A percentile compares a stretch with the other conserved stretches of the same genome.
Evolutionary conservation across 1,139 yeast genomes (phyloP).

Genomic region (Taphrina pruni): DNA sequence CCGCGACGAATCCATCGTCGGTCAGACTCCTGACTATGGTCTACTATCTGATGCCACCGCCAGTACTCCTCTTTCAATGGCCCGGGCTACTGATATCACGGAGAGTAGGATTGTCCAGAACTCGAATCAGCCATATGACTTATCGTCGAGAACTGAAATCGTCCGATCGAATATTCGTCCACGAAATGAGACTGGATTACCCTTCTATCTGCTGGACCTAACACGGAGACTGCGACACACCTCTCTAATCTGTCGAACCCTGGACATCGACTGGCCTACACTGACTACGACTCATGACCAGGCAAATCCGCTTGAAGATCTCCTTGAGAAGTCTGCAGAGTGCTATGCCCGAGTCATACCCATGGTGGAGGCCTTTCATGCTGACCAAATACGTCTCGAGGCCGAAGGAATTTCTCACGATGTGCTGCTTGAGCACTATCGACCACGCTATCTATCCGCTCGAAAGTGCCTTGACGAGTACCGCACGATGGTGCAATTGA

Average conservation of each 20-base stretch:
- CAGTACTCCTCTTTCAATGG: background rate
- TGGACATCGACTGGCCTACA: conserved; percentile 9
- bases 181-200: background rate
- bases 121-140: background rate
- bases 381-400: background rate
- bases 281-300: background rate
- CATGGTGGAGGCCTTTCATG: conserved; percentile 9
- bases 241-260: conserved; percentile 7
- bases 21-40: background rate
- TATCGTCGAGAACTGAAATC: background rate
- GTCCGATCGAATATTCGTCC: background rate
- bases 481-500: background rate
- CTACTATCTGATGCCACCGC: background rate
- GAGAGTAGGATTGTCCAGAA: background rate
- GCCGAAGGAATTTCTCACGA: background rate
- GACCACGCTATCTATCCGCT: background rate
- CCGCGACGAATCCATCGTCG: background rate
- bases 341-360: conserved; percentile 26
- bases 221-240: conserved; percentile 13
- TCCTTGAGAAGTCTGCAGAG: conserved; percentile 17
- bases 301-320: background rate
- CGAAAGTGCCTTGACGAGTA: conserved; percentile 5
- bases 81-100: background rate
- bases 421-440: background rate
- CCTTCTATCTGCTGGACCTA: background rate